Percentiles rank a stretch among this genome's conserved stretches.
phyloP scores from a whole-genome alignment of 768 basidiomycete species.

The Psilocybe cyanescens region DNA sequence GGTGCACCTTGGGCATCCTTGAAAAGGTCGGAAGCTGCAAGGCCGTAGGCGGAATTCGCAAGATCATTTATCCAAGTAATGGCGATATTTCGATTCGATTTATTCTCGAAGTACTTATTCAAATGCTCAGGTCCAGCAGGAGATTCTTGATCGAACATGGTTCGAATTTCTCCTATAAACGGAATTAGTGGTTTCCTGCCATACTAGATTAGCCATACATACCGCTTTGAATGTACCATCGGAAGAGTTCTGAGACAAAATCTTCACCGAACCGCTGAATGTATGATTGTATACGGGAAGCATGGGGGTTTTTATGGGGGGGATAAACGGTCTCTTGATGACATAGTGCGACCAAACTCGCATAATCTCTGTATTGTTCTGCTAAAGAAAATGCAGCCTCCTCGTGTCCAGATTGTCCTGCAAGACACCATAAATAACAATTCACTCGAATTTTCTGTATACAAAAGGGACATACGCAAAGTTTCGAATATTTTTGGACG shows the following conservation, averaged over 20 bases:
- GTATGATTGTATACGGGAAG: constrained; percentile 66
- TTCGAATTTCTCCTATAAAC: constrained; percentile 71
- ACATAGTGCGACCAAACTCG: constrained; percentile 83
- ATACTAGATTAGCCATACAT: constrained; percentile 18
- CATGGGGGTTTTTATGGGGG: constrained; percentile 67
- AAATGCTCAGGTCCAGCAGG: constrained; percentile 58
- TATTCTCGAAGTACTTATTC: constrained; percentile 65
- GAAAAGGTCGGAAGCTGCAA: constrained; percentile 67
- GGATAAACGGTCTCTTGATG: constrained; percentile 67
- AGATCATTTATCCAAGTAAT: constrained; percentile 92
- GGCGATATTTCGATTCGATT: constrained; percentile 53
- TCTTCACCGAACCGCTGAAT: constrained; percentile 78
- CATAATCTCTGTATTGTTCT: constrained; percentile 86
- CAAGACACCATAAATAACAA: background rate
- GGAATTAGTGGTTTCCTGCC: background rate
- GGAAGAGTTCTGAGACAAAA: constrained; percentile 89
- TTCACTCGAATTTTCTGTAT: too few species aligned
- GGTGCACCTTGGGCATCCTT: constrained; percentile 59
- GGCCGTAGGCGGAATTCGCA: constrained; percentile 64
- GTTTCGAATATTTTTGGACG: constrained; percentile 81
- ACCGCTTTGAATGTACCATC: constrained; percentile 94
- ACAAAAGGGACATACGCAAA: constrained; percentile 57
- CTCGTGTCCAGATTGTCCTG: constrained; percentile 71
- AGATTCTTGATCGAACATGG: constrained; percentile 79
- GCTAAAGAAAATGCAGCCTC: constrained; percentile 81